These are phyloP conservation scores for Tilletia setariae DNA, from an alignment of 1,284 basidiomycete genomes.

Conservation along the genomic window DNA sequence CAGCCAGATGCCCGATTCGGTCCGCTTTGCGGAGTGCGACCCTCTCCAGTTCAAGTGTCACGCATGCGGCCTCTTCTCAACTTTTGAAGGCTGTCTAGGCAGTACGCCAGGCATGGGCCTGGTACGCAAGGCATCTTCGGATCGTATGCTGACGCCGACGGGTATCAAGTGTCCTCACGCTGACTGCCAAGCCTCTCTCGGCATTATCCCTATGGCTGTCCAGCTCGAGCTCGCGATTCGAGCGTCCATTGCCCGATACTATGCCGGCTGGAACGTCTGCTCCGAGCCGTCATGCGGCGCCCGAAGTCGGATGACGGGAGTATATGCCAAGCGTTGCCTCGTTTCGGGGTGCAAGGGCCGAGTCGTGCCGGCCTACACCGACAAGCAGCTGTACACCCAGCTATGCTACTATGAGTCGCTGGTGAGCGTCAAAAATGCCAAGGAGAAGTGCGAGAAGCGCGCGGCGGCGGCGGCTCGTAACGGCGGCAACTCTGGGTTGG, in stretches of 20 bases:
- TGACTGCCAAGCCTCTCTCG: slow-evolving; percentile 64
- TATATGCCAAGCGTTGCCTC: slow-evolving; percentile 68
- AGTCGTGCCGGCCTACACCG: slow-evolving; percentile 32
- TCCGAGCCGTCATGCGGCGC: slow-evolving; percentile 79
- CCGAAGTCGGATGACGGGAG: slow-evolving; percentile 82
- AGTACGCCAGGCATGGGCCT: slow-evolving; percentile 2
- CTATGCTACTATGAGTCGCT: slow-evolving; percentile 45
- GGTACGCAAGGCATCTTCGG: background rate
- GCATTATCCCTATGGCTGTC: slow-evolving; percentile 66
- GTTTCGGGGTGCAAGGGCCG: slow-evolving; percentile 40
- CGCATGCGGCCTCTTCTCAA: slow-evolving; percentile 26
- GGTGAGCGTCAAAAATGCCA: slow-evolving; percentile 30
- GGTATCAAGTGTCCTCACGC: slow-evolving; percentile 60
- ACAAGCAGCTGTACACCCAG: slow-evolving; percentile 51
- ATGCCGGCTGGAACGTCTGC: slow-evolving; percentile 83
- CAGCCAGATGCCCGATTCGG: slow-evolving; percentile 81
- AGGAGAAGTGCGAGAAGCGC: slow-evolving; percentile 16
- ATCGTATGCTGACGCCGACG: slow-evolving; percentile 24
- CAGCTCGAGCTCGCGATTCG: slow-evolving; percentile 86
- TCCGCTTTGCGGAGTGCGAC: slow-evolving; percentile 62
- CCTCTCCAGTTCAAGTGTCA: slow-evolving; percentile 37
- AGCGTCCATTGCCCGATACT: slow-evolving; percentile 73
- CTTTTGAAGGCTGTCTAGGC: slow-evolving; percentile 26
- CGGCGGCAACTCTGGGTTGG: background rate
- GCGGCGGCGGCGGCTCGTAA: background rate